Evolutionary conservation across 192 early-diverging fungal species (phyloP).

Genomic region (Coemansia sp.): DNA sequence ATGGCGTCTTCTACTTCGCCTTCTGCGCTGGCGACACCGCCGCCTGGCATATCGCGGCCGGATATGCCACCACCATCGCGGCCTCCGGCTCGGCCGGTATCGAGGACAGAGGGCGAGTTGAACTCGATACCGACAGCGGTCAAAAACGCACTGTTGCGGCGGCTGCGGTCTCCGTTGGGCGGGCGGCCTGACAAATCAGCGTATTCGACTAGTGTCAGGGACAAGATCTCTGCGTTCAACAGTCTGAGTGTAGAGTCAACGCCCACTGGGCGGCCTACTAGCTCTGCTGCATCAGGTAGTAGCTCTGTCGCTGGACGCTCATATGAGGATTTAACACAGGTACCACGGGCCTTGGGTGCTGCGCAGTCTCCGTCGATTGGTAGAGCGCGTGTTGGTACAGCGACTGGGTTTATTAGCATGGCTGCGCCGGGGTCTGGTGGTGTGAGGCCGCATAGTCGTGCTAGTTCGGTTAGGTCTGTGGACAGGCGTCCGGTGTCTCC

Average conservation of each 20-base stretch:
- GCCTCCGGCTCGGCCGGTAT: constrained; percentile 3
- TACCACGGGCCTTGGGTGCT: not conserved
- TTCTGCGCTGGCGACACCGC: not conserved
- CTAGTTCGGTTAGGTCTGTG: constrained; percentile 11
- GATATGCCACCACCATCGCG: constrained; percentile 50
- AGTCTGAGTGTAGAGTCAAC: constrained; percentile 16
- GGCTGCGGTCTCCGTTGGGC: constrained; percentile 36
- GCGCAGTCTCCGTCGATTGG: not conserved
- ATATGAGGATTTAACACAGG: not conserved
- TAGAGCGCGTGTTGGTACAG: constrained; percentile 29
- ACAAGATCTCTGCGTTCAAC: constrained; percentile 47
- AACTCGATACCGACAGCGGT: constrained; percentile 32
- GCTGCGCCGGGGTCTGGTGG: constrained; percentile 15
- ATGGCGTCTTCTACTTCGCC: not conserved
- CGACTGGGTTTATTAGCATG: constrained; percentile 45
- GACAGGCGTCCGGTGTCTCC: constrained; percentile 32
- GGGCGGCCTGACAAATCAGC: constrained; percentile 30
- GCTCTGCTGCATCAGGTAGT: not conserved
- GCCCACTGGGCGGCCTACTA: not conserved
- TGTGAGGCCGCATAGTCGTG: constrained; percentile 18
- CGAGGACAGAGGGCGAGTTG: constrained; percentile 9
- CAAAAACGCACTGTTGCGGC: constrained; percentile 35
- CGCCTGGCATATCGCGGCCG: constrained; percentile 15
- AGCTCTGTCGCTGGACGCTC: not conserved
- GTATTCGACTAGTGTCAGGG: constrained; percentile 32